Evolutionary conservation across 371 early-diverging fungal species (phyloP), one percentile per base, ranked within the genome.

Genomic region (Mortierella polycephala): DNA sequence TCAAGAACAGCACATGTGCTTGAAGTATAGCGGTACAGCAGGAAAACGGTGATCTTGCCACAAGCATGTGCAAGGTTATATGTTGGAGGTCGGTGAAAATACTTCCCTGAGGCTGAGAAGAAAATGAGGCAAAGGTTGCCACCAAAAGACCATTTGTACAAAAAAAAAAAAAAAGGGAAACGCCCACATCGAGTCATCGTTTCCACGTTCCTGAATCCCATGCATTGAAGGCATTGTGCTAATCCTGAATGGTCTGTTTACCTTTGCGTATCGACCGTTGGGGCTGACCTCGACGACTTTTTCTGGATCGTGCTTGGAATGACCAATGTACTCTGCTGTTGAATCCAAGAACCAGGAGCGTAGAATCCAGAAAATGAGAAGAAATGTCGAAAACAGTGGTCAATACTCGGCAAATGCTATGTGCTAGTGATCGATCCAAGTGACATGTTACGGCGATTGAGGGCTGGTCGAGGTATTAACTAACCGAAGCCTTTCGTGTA

Each of bases 261-360:
- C 89, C 83, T 87, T 89, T 54, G 90, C 91, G 82, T 92, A 93
- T 52, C 94, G 84, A 45, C 84, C 82, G 68, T 91, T 90, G 42
- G 93, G 93, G 59, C 91, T 89, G 42, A 86, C 81, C 77, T 93
- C 92, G 49, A 91, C 85, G n/a, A 92, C 90, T 57, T 88, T 83
- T 74, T 93, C 93, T 30, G 83, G 74, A 67, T 87, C 89, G 51
- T 86, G 84, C 46, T 85, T 83, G 45, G 82, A 83, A 59, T 77
- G 79, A 68, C 72, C 79, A 65, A 77, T 77, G 61, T 77, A 77
- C 21, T 77, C 79, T 47, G 72, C 71, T 77, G 16, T 50, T 6
- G 37, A 30, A 23, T 52, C 21, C 13, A 39, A 47, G 60, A 41
- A 20, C 30, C n/a, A 16, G 1, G 41, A 18, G 5, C 37, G n/a